phyloP scores from a whole-genome alignment of 2,329 filamentous ascomycete species.

The Emericellopsis cladophorae region DNA sequence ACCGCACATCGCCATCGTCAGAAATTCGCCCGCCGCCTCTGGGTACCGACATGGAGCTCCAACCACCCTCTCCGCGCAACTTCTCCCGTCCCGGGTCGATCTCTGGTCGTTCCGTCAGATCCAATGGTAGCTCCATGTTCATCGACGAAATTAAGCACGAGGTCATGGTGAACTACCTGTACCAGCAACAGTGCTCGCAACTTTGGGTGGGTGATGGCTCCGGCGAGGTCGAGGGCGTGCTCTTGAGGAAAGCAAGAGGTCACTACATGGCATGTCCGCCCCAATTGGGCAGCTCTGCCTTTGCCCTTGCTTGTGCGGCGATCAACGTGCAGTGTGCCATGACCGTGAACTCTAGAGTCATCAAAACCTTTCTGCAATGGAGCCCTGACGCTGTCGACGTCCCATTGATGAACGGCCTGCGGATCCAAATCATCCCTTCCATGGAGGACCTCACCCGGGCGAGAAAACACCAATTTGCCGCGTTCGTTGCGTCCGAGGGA shows the following conservation, averaged over 20 bases:
- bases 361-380: slow-evolving; percentile 66
- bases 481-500: slow-evolving; percentile 60
- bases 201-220: slow-evolving; percentile 62
- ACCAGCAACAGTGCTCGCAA: slow-evolving; percentile 64
- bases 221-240: slow-evolving; percentile 57
- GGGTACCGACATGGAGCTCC: slow-evolving; percentile 33
- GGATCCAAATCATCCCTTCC: slow-evolving; percentile 62
- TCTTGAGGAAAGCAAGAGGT: slow-evolving; percentile 54
- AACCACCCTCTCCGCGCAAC: slow-evolving; percentile 32
- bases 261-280: slow-evolving; percentile 64
- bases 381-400: slow-evolving; percentile 63
- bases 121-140: slow-evolving; percentile 36
- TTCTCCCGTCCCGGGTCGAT: slow-evolving; percentile 40
- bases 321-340: slow-evolving; percentile 67
- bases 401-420: slow-evolving; percentile 63
- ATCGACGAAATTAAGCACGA: slow-evolving; percentile 67
- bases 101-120: slow-evolving; percentile 29
- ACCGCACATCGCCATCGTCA: slow-evolving; percentile 13
- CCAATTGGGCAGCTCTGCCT: slow-evolving; percentile 45
- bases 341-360: slow-evolving; percentile 69
- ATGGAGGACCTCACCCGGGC: slow-evolving; percentile 58
- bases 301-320: slow-evolving; percentile 52
- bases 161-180: slow-evolving; percentile 74
- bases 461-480: slow-evolving; percentile 69
- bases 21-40: slow-evolving; percentile 21